Base-by-base conservation (phyloP, 2,329 filamentous ascomycete genomes). In the Clonostachys byssicola region DNA sequence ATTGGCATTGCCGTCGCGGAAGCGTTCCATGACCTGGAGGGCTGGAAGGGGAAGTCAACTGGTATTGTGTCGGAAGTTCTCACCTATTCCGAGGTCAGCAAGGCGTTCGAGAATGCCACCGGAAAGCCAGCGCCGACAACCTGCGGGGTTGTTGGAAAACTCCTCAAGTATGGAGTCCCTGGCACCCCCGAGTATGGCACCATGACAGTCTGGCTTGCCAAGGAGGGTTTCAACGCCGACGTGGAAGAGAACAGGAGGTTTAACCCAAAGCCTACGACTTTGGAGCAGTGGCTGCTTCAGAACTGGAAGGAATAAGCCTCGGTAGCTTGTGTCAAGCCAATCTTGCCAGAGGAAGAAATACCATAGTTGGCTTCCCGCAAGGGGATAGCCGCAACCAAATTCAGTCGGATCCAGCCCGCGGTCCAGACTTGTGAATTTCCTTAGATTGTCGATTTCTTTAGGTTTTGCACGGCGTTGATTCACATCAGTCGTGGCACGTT, bases 1-100 rank as follows among this genome's bases (percentile, higher is more conserved):
- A 72, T 74, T 49, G 71, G 72, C 6, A 60, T 58, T 47, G 70
- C 71, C 42, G 70, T 61, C 10, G 64, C 65, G 2, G 53, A 67
- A 44, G 64, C 63, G 10, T 66, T 73, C 42, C 47, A 66, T 5
- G 44, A 61, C 3, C 59, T 66, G 1, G 23, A 30, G 23, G 54
- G 64, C 1, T 47, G 55, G 33, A 63, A 60, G 10, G 45, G 48
- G 10, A 46, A 45, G 14, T n/a, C 36, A 8, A 18, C 10, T 2
- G 17, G 14, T 10, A 39, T 39, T 39, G 36, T 39, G 14, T n/a
- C 14, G 4, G 36, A 39, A 8, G 36, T n/a, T n/a, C 36, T 39
- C 7, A 39, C 36, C 14, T 18, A 8, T n/a, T n/a, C 14, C 7
- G 36, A 39, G 36, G 36, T 18, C 36, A 18, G 12, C 3, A n/a